Evolutionary conservation across 805 yeast species (phyloP).

Genomic region (Lipomyces mesembrius): DNA sequence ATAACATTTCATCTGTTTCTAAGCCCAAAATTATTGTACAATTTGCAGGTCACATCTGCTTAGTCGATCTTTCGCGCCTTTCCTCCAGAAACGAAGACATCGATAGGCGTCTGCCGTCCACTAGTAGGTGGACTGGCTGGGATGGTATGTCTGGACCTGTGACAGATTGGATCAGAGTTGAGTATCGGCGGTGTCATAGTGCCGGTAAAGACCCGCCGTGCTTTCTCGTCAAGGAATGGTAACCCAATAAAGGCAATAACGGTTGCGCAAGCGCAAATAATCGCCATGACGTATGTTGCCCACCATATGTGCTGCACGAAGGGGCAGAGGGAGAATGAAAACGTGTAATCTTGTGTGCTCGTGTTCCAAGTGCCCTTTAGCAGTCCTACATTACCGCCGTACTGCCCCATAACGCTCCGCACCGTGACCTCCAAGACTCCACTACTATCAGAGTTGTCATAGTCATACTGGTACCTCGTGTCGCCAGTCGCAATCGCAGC

Average conservation of each 20-base stretch:
- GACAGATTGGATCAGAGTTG: background rate
- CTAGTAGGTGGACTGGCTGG: background rate
- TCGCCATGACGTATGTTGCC: conserved; percentile 49
- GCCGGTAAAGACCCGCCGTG: background rate
- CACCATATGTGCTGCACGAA: conserved; percentile 97
- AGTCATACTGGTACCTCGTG: background rate
- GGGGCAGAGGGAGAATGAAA: conserved; percentile 73
- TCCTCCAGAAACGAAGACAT: background rate
- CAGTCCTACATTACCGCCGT: conserved; percentile 84
- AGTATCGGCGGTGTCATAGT: background rate
- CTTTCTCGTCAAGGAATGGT: background rate
- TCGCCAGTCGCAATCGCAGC: conserved; percentile 18
- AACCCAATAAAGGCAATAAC: background rate
- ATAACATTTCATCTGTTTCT: background rate
- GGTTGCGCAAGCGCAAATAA: background rate
- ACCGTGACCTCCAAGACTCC: conserved; percentile 60
- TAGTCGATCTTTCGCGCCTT: background rate
- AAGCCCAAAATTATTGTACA: background rate
- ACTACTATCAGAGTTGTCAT: conserved; percentile 9
- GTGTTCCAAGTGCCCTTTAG: conserved; percentile 71
- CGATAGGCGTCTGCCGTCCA: background rate
- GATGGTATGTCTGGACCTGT: background rate
- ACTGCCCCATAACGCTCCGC: conserved; percentile 95
- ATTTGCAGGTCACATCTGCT: background rate
- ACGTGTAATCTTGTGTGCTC: conserved; percentile 46